These are phyloP conservation scores for Xylaria multiplex DNA, from an alignment of 2,329 filamentous ascomycete species.

Conservation along the genomic window DNA sequence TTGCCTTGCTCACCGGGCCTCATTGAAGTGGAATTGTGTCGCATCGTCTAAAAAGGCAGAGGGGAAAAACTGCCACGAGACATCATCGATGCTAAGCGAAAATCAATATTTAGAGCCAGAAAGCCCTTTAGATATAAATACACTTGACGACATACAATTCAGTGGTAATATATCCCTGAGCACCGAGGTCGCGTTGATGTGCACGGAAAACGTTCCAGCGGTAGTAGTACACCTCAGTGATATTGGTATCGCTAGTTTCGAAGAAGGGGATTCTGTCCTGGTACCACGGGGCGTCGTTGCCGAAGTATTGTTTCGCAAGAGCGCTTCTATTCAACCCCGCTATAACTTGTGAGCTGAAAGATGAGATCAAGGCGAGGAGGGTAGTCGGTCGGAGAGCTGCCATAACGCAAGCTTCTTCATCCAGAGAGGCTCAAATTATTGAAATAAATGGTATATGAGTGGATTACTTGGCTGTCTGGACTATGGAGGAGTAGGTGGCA, in stretches of 20 bases:
- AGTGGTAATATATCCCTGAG: conserved; percentile 32
- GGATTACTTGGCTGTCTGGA: too few relatives aligned
- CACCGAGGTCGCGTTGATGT: conserved; percentile 32
- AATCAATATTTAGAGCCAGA: background rate
- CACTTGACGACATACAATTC: conserved; percentile 17
- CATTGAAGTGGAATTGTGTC: conserved; percentile 32
- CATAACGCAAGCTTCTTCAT: background rate
- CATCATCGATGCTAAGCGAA: conserved; percentile 22
- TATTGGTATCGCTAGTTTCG: conserved; percentile 25
- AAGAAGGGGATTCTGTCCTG: conserved; percentile 33
- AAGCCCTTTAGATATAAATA: too few relatives aligned
- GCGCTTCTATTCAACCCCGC: conserved; percentile 19
- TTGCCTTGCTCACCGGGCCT: conserved; percentile 7
- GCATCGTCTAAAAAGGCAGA: conserved; percentile 29
- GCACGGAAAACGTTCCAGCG: conserved; percentile 32
- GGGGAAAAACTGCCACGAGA: conserved; percentile 27
- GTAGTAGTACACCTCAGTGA: conserved; percentile 34
- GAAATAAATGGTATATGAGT: too few relatives aligned
- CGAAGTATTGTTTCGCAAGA: conserved; percentile 28
- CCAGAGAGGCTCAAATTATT: background rate
- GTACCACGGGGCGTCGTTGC: conserved; percentile 33
- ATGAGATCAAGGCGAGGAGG: conserved; percentile 1
- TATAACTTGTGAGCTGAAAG: background rate
- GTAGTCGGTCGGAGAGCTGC: conserved; percentile 2
- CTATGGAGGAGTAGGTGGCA: too few relatives aligned